Percentiles rank a stretch among this genome's conserved stretches.
These are phyloP conservation scores for Quercus robur DNA, from an alignment of 306 rosid genomes.

Conservation along the genomic window DNA sequence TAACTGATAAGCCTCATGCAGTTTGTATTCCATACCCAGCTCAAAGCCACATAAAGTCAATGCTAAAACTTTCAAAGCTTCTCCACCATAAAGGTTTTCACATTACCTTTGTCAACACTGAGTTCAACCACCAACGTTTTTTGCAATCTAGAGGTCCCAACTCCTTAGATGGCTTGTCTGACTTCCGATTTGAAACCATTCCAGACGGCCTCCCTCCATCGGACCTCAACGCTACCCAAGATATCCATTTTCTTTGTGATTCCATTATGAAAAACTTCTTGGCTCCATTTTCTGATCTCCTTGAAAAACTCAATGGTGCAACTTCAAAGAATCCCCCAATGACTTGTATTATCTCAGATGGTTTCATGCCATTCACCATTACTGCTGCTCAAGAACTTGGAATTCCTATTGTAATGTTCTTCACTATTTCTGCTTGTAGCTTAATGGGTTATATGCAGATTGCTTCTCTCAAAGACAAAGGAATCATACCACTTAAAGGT, in stretches of 20 bases:
- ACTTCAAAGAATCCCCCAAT: not conserved
- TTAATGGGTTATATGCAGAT: not conserved
- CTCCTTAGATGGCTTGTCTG: not conserved
- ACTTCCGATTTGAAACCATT: conserved; percentile 12
- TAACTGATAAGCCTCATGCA: conserved; percentile 1
- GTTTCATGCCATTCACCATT: not conserved
- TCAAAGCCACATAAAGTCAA: conserved; percentile 9
- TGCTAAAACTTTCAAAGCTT: conserved; percentile 16
- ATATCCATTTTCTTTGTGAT: not conserved
- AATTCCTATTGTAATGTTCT: not conserved
- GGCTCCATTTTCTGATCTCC: not conserved
- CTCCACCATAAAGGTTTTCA: conserved; percentile 4
- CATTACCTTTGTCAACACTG: conserved; percentile 16
- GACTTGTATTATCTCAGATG: not conserved
- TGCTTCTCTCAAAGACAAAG: not conserved
- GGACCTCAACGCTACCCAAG: not conserved
- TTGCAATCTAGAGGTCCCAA: conserved; percentile 1
- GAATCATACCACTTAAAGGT: conserved; percentile 16
- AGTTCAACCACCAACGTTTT: conserved; percentile 8
- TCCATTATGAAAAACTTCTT: not conserved
- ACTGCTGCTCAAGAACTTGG: not conserved
- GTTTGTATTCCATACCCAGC: conserved; percentile 4
- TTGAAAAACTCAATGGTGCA: not conserved
- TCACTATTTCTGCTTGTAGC: not conserved
- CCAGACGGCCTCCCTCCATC: conserved; percentile 11